Percentiles rank a stretch among this genome's conserved stretches.
Evolutionary conservation across 2,329 filamentous ascomycete genomes (phyloP).

Genomic region (Huntiella omanensis): DNA sequence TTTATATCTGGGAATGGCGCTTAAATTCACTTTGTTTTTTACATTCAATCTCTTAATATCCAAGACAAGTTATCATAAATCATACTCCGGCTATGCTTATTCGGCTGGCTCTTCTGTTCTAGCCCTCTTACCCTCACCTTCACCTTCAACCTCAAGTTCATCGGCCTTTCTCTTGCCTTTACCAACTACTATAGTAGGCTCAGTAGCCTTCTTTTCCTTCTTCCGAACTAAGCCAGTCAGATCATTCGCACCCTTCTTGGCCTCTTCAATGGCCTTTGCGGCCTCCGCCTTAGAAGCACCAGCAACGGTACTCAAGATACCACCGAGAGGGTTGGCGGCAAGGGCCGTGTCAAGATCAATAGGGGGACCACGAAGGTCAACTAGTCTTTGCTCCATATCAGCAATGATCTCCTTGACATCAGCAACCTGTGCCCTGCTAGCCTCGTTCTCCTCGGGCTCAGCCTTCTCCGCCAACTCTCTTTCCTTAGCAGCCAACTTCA

Average conservation of each 20-base stretch:
- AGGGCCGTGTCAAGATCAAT: conserved; percentile 38
- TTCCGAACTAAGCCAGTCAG: conserved; percentile 57
- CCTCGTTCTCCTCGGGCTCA: conserved; percentile 47
- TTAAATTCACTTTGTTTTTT: conserved; percentile 6
- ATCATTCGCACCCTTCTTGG: conserved; percentile 55
- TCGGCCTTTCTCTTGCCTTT: conserved; percentile 35
- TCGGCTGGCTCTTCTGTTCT: conserved; percentile 15
- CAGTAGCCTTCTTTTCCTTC: conserved; percentile 21
- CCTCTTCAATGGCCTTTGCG: conserved; percentile 48
- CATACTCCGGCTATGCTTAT: background rate
- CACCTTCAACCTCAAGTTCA: conserved; percentile 17
- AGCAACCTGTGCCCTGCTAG: conserved; percentile 40
- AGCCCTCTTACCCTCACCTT: conserved; percentile 15
- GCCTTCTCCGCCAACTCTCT: conserved; percentile 43
- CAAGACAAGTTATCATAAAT: too few relatives aligned
- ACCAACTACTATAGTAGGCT: conserved; percentile 13
- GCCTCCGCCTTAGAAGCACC: conserved; percentile 43
- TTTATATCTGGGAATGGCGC: conserved; percentile 3
- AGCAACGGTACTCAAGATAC: conserved; percentile 43
- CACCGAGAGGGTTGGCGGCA: conserved; percentile 28
- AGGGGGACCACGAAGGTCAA: conserved; percentile 47
- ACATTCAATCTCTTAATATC: background rate
- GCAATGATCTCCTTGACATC: conserved; percentile 62
- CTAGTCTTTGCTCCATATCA: conserved; percentile 59
- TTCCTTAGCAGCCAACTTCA: conserved; percentile 53